phyloP scores from a whole-genome alignment of 2,329 filamentous ascomycete genomes.

The Colletotrichum eleusines region DNA sequence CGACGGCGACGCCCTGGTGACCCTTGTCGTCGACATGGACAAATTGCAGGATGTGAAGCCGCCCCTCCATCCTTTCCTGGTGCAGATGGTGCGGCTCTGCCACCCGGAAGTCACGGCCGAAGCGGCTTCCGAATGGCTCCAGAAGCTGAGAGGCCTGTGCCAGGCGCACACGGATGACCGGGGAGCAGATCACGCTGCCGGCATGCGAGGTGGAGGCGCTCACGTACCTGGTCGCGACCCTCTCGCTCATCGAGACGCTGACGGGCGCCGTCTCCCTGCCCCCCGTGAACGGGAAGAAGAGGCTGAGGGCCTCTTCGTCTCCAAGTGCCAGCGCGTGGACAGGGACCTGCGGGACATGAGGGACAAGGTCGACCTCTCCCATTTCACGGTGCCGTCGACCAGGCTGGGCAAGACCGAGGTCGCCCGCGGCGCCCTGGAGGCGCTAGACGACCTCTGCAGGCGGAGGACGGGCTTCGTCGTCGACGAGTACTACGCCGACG shows the following conservation, averaged over 20 bases:
- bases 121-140: neutral
- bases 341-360: neutral
- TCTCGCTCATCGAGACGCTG: neutral
- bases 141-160: neutral
- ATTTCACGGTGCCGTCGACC: neutral
- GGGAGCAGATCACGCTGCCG: fast-evolving
- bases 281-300: neutral
- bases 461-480: neutral
- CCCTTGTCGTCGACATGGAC: neutral
- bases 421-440: neutral
- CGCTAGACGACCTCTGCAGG: neutral
- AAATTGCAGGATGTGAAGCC: neutral
- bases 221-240: neutral
- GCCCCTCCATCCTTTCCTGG: neutral
- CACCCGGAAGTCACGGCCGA: neutral
- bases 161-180: fast-evolving
- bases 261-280: neutral
- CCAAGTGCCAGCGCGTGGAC: neutral
- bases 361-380: neutral
- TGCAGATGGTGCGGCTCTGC: neutral
- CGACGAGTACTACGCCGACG: neutral
- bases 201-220: neutral
- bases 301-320: neutral
- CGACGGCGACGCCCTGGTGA: neutral
- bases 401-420: neutral